A percentile compares a stretch with the other conserved stretches of the same genome.
Evolutionary conservation across 495 filamentous ascomycete species (phyloP).

Genomic region (Podospora comata): DNA sequence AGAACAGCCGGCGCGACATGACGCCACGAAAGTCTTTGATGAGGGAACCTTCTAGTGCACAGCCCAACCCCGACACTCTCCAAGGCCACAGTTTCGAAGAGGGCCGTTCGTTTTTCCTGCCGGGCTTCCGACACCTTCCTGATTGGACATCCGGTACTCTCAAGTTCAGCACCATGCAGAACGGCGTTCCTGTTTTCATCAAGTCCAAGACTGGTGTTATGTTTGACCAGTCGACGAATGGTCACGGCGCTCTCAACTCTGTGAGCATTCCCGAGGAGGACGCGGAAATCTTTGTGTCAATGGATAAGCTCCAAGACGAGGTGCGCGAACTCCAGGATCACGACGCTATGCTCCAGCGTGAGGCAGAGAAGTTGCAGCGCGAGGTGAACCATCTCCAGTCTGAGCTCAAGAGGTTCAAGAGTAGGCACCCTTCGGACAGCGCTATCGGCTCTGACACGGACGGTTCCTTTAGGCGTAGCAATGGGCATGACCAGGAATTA

Average conservation of each 20-base stretch:
- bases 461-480: conserved; percentile 38
- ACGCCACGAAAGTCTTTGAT: conserved; percentile 25
- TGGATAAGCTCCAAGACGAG: conserved; percentile 55
- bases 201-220: conserved; percentile 30
- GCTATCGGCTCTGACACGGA: conserved; percentile 48
- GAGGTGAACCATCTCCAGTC: conserved; percentile 44
- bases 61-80: conserved; percentile 7
- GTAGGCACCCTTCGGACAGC: conserved; percentile 39
- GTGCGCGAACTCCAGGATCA: conserved; percentile 49
- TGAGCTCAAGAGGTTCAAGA: conserved; percentile 40
- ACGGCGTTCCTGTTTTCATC: conserved; percentile 48
- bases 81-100: conserved; percentile 17
- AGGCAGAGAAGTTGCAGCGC: conserved; percentile 47
- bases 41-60: background rate
- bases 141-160: conserved; percentile 47
- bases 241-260: conserved; percentile 40
- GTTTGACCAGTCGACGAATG: conserved; percentile 25
- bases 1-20: conserved; percentile 20
- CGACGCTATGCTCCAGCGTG: conserved; percentile 46
- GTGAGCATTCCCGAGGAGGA: conserved; percentile 45
- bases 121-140: conserved; percentile 44
- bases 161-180: conserved; percentile 41
- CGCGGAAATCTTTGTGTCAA: conserved; percentile 49
- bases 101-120: conserved; percentile 45
- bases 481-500: conserved; percentile 35